Percentiles rank a stretch among this genome's conserved stretches.
Evolutionary conservation across 164 flowering plant genomes (phyloP).

Genomic region (Echeveria elegans): DNA sequence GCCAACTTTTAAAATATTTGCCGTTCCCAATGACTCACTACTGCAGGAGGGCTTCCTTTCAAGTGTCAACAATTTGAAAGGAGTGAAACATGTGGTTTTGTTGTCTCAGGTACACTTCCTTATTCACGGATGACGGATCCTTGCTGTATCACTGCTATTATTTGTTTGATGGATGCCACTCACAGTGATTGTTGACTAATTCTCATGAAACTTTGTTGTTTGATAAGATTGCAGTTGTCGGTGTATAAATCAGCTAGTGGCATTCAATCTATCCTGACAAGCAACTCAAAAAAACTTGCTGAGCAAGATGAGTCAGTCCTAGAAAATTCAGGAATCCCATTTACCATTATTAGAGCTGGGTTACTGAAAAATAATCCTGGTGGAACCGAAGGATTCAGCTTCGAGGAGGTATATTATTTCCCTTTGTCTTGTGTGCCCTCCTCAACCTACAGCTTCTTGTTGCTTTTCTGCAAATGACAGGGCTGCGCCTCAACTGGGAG

Average conservation of each 20-base stretch:
- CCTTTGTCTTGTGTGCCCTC: not conserved
- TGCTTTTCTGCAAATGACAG: constrained; percentile 22
- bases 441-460: not conserved
- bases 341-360: constrained; percentile 76
- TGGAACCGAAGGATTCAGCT: constrained; percentile 79
- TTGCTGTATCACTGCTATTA: not conserved
- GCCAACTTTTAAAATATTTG: too few relatives aligned
- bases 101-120: constrained; percentile 67
- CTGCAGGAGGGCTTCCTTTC: constrained; percentile 72
- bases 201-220: constrained; percentile 18
- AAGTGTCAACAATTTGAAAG: constrained; percentile 37
- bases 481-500: constrained; percentile 66
- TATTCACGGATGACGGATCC: not conserved
- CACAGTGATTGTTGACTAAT: not conserved
- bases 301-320: constrained; percentile 67
- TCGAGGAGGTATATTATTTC: constrained; percentile 44
- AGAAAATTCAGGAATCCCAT: constrained; percentile 59
- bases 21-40: not conserved
- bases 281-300: constrained; percentile 57
- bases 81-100: constrained; percentile 59
- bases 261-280: constrained; percentile 61
- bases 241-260: constrained; percentile 66
- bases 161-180: too few relatives aligned
- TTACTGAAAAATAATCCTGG: constrained; percentile 54
- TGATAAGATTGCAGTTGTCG: constrained; percentile 71